Evolutionary conservation across 2,329 filamentous ascomycete species (phyloP).

Genomic region (Sclerotinia glacialis): DNA sequence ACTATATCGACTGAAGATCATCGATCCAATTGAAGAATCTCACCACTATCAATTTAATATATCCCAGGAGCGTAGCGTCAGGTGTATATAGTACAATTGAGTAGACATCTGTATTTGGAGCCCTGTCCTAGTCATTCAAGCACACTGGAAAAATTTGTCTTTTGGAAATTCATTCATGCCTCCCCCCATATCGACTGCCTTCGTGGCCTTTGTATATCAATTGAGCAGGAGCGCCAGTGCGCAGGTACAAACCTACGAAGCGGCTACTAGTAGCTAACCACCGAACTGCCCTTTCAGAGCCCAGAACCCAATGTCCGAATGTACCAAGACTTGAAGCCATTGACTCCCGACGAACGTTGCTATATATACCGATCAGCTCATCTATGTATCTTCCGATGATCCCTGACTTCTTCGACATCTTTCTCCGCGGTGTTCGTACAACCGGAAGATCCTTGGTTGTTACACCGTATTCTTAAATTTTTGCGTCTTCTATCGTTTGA

Average conservation of each 20-base stretch:
- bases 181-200: background rate
- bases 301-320: background rate
- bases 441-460: conserved; percentile 18
- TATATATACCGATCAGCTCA: conserved; percentile 14
- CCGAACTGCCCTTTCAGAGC: background rate
- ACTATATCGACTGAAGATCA: background rate
- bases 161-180: conserved; percentile 1
- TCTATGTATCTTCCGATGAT: conserved; percentile 2
- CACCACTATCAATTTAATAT: background rate
- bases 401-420: background rate
- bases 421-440: conserved; percentile 6
- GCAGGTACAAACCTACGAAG: conserved; percentile 1
- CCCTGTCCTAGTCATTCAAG: conserved; percentile 1
- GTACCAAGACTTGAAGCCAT: conserved; percentile 26
- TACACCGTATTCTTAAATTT: conserved; percentile 5
- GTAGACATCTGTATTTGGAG: background rate
- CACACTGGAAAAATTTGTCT: background rate
- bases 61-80: background rate
- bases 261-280: conserved; percentile 1
- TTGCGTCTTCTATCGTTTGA: conserved; percentile 56
- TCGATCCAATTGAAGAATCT: background rate
- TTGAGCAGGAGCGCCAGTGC: background rate
- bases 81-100: background rate
- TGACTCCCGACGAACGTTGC: conserved; percentile 24
- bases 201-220: conserved; percentile 4